Evolutionary conservation across 495 filamentous ascomycete genomes (phyloP).

Genomic region (Penicilliopsis zonata): DNA sequence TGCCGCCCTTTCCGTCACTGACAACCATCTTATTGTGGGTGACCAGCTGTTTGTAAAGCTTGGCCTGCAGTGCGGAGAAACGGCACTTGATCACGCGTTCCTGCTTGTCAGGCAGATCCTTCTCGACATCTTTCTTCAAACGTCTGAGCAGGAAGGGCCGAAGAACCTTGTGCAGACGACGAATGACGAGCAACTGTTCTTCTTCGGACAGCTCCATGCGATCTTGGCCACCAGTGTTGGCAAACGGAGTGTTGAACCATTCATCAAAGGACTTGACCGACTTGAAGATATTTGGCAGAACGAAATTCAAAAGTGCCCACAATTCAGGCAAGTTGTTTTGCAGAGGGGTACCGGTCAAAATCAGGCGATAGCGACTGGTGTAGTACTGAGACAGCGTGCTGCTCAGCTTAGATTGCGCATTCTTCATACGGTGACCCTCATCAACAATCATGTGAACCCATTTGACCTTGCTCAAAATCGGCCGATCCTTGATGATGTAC

Average conservation of each 20-base stretch:
- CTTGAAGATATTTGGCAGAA: conserved; percentile 97
- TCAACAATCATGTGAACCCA: conserved; percentile 99
- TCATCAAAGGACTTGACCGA: conserved; percentile 98
- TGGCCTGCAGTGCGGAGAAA: conserved; percentile 86
- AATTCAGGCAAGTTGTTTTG: conserved; percentile 96
- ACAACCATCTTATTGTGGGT: conserved; percentile 89
- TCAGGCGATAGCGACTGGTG: conserved; percentile 84
- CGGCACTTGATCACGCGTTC: conserved; percentile 99
- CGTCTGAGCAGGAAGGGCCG: conserved; percentile 94
- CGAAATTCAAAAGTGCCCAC: conserved; percentile 97
- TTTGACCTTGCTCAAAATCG: conserved; percentile 88
- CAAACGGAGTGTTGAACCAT: conserved; percentile 99
- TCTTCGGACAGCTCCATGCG: conserved; percentile 99
- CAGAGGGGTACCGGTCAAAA: conserved; percentile 91
- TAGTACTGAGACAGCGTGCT: conserved; percentile 92
- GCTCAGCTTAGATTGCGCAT: conserved; percentile 91
- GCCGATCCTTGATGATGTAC: conserved; percentile 98
- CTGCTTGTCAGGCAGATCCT: conserved; percentile 95
- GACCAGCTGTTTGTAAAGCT: conserved; percentile 91
- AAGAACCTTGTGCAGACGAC: conserved; percentile 94
- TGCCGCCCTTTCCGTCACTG: conserved; percentile 89
- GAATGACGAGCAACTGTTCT: conserved; percentile 97
- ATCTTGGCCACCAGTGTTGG: conserved; percentile 93
- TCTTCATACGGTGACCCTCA: conserved; percentile 99
- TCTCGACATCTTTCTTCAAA: conserved; percentile 98